Conservation (phyloP, 139 green algal genomes). For the Limnomonas spitsbergensis region DNA sequence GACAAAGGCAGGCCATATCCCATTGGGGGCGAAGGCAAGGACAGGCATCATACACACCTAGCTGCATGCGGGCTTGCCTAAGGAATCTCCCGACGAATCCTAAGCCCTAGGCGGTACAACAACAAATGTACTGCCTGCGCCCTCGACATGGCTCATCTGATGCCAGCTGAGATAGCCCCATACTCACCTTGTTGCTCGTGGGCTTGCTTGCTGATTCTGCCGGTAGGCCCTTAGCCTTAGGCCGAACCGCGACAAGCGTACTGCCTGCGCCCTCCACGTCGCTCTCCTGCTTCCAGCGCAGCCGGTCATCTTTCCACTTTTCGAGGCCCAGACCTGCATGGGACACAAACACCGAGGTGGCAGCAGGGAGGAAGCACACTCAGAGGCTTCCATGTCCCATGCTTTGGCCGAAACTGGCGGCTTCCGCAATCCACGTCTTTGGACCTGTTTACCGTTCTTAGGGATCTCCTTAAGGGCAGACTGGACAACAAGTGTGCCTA, state of each 20-base stretch:
- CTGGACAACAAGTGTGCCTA: no score
- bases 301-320: conserved; percentile 37
- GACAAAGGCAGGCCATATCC: no score
- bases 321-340: conserved; percentile 36
- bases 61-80: neutral
- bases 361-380: no score
- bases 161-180: no score
- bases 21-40: neutral
- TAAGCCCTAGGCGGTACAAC: neutral
- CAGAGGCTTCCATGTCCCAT: no score
- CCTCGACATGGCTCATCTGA: neutral
- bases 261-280: conserved; percentile 26
- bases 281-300: conserved; percentile 31
- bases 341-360: neutral
- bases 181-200: no score
- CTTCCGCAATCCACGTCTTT: no score
- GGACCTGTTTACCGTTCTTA: no score
- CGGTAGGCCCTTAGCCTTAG: neutral
- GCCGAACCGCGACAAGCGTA: neutral
- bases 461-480: no score
- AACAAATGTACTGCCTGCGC: neutral
- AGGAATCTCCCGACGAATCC: neutral
- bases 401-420: no score
- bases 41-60: neutral
- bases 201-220: neutral